phyloP scores from a whole-genome alignment of 345 rosid genomes.

The Clarkia xantiana region DNA sequence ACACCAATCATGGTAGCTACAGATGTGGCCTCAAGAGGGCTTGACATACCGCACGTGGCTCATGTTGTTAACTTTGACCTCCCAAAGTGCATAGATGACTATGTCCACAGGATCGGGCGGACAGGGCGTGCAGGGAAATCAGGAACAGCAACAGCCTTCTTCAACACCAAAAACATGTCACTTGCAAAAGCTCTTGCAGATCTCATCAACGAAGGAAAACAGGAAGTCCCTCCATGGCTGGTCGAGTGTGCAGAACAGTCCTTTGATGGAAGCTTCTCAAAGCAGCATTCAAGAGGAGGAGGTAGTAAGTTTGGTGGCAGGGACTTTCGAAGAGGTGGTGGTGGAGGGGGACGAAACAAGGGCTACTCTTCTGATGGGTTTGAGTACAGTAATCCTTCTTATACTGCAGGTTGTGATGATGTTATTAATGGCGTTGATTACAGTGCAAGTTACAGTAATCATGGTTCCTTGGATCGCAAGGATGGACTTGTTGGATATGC shows the following conservation, averaged over 20 bases:
- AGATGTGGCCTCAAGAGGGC: conserved; percentile 45
- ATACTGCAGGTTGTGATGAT: background rate
- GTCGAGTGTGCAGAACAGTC: conserved; percentile 16
- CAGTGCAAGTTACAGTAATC: conserved; percentile 1
- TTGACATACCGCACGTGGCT: conserved; percentile 37
- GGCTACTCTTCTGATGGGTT: background rate
- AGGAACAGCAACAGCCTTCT: conserved; percentile 39
- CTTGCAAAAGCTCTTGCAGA: conserved; percentile 27
- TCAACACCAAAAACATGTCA: conserved; percentile 24
- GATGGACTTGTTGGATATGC: conserved; percentile 6
- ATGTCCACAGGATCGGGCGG: conserved; percentile 48
- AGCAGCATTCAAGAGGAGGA: conserved; percentile 1
- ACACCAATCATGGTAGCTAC: conserved; percentile 48
- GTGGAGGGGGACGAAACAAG: conserved; percentile 5
- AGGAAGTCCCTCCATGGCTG: conserved; percentile 37
- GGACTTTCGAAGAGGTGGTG: conserved; percentile 25
- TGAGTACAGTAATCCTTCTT: background rate
- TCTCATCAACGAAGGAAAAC: conserved; percentile 33
- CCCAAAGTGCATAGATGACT: conserved; percentile 30
- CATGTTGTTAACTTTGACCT: conserved; percentile 45
- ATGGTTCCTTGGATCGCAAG: background rate
- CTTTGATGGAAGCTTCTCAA: conserved; percentile 4
- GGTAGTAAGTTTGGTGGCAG: conserved; percentile 27
- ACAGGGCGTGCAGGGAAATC: conserved; percentile 46
- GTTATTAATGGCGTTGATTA: conserved; percentile 5